Evolutionary conservation across 2,329 filamentous ascomycete genomes (phyloP), one percentile per base, ranked within the genome.

Genomic region (Trichoderma sp.): DNA sequence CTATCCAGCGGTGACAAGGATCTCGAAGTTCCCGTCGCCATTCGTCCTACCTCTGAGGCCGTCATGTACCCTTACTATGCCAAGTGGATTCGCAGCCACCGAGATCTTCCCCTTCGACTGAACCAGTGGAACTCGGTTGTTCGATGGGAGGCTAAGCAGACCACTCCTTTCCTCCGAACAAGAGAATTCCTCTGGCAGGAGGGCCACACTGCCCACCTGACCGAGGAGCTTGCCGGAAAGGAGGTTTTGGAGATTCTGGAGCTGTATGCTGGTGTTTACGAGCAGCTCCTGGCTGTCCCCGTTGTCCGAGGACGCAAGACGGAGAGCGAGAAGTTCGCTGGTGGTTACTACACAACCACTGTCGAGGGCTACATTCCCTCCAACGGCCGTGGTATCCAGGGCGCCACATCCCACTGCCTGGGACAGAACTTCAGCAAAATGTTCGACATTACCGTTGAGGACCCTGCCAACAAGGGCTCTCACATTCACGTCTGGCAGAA

Each of bases 391-490:
- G 95, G 95, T 78, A 98, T 99, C 70, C 95, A 99, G 82, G 95
- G 94, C 72, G 95, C 89, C 64, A 99, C 95, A 48, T 97, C 93
- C 63, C 95, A 99, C 83, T 93, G 90, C 74, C 86, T 99, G 9
- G 95, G 95, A 64, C 95, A 99, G 82, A 97, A 99, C 83, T 99
- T 99, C 82, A 94, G 91, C 79, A 97, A 96, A 82, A 99, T 99
- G 94, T 99, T 98, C 78, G 91, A 95, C 79, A 98, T 99, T 78
- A 97, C 91, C 0, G 93, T 99, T 34, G 94, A 99, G 80, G 94
- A 99, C 76, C 95, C 95, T 27, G 84, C 85, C 69, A 86, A 95
- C 79, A 91, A 92, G 81, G 91, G 92, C 72, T 86, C 90, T 73
- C 90, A 93, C 75, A 83, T 97, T 67, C 84, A 94, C 76, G 94